These are phyloP conservation scores for Comarum palustre DNA, from an alignment of 306 rosid species.

Conservation along the genomic window DNA sequence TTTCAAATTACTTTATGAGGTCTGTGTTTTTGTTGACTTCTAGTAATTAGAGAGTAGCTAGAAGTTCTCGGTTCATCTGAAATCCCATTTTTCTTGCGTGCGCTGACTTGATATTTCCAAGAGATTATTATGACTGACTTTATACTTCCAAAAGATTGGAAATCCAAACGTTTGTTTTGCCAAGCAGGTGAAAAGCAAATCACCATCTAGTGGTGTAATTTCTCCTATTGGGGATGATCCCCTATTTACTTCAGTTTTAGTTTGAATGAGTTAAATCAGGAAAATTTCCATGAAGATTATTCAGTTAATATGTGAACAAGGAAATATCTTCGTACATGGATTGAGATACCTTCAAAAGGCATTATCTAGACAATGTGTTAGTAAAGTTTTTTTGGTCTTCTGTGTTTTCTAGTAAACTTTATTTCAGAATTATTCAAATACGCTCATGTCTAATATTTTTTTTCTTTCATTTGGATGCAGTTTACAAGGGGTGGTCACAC, in stretches of 20 bases:
- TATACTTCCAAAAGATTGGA: background rate
- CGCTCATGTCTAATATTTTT: background rate
- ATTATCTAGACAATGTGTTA: background rate
- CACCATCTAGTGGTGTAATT: background rate
- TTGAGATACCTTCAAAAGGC: background rate
- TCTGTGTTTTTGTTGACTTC: background rate
- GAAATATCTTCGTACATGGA: background rate
- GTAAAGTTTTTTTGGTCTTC: background rate
- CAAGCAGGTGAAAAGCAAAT: background rate
- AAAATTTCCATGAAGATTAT: background rate
- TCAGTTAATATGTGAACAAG: background rate
- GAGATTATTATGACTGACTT: background rate
- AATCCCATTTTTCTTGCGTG: background rate
- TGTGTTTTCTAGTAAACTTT: background rate
- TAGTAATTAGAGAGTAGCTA: background rate
- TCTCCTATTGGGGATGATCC: background rate
- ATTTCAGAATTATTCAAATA: background rate
- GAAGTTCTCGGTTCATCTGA: background rate
- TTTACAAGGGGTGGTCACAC: slow-evolving; percentile 85
- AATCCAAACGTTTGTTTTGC: background rate
- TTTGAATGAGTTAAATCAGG: background rate
- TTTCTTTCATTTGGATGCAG: slow-evolving; percentile 47
- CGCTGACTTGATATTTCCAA: background rate
- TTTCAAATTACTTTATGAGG: background rate
- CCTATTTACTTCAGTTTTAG: background rate